Percentiles rank a stretch among this genome's conserved stretches.
phyloP scores from a whole-genome alignment of 495 filamentous ascomycete species.

The Aspergillus conjunctus region DNA sequence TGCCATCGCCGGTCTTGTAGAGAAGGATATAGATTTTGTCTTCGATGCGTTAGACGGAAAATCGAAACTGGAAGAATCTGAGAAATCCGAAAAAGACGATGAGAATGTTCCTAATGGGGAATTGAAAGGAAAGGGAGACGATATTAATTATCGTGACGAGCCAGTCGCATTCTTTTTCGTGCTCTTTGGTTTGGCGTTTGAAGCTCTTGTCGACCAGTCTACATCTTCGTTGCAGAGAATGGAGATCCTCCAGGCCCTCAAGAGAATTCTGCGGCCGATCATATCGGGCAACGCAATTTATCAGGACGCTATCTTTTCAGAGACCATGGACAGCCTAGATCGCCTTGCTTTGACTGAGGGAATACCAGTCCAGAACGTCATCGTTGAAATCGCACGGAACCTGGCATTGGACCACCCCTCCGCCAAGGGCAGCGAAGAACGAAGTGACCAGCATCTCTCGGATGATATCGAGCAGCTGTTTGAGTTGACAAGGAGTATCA shows the following conservation, averaged over 20 bases:
- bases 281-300: conserved; percentile 97
- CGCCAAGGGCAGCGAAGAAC: conserved; percentile 67
- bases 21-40: conserved; percentile 95
- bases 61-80: conserved; percentile 32
- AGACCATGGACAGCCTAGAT: conserved; percentile 95
- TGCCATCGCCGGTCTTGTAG: conserved; percentile 95
- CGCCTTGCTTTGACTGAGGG: conserved; percentile 90
- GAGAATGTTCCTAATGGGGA: conserved; percentile 45
- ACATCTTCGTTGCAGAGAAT: conserved; percentile 79
- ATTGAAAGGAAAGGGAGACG: conserved; percentile 58
- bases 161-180: conserved; percentile 99
- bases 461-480: conserved; percentile 99
- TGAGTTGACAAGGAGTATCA: conserved; percentile 92
- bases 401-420: conserved; percentile 89
- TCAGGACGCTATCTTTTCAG: conserved; percentile 91
- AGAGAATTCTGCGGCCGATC: conserved; percentile 92
- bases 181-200: conserved; percentile 93
- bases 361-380: conserved; percentile 84
- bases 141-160: conserved; percentile 97
- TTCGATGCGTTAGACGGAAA: conserved; percentile 96
- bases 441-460: conserved; percentile 69
- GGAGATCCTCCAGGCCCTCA: conserved; percentile 85
- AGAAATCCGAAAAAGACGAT: conserved; percentile 36
- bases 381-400: conserved; percentile 89
- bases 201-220: conserved; percentile 83